phyloP scores from a whole-genome alignment of 768 basidiomycete species.

The Pholiota molesta region DNA sequence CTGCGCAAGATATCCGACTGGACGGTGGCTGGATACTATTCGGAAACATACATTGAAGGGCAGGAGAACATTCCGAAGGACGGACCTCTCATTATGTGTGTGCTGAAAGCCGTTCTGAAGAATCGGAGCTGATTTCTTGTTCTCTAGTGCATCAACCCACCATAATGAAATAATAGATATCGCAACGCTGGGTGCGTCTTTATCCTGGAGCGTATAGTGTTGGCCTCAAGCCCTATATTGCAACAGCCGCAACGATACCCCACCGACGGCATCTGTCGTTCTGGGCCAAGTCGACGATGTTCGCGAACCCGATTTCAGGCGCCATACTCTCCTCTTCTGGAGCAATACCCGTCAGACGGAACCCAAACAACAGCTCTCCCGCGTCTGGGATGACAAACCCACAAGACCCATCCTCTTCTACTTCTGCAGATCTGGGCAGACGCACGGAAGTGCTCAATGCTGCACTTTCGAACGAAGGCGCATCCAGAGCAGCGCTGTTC shows the following conservation, averaged over 20 bases:
- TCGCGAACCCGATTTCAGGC: constrained; percentile 55
- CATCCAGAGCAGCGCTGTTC: constrained; percentile 50
- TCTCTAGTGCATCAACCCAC: constrained; percentile 56
- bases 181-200: constrained; percentile 41
- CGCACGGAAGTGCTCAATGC: background rate
- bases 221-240: background rate
- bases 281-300: constrained; percentile 76
- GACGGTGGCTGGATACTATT: constrained; percentile 62
- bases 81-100: constrained; percentile 65
- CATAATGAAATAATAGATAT: constrained; percentile 74
- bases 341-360: constrained; percentile 73
- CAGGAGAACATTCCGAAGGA: constrained; percentile 55
- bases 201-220: background rate
- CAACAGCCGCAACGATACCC: constrained; percentile 58
- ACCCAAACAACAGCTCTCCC: constrained; percentile 44
- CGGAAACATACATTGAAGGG: constrained; percentile 60
- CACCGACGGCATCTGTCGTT: constrained; percentile 58
- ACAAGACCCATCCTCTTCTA: constrained; percentile 6
- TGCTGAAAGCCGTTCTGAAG: constrained; percentile 4
- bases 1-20: constrained; percentile 66
- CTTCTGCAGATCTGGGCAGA: background rate
- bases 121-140: background rate
- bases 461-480: constrained; percentile 10
- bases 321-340: constrained; percentile 62
- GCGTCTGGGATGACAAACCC: constrained; percentile 8